These are phyloP conservation scores for Hygrophorus pudorinus DNA, from an alignment of 768 basidiomycete species.

Conservation along the genomic window DNA sequence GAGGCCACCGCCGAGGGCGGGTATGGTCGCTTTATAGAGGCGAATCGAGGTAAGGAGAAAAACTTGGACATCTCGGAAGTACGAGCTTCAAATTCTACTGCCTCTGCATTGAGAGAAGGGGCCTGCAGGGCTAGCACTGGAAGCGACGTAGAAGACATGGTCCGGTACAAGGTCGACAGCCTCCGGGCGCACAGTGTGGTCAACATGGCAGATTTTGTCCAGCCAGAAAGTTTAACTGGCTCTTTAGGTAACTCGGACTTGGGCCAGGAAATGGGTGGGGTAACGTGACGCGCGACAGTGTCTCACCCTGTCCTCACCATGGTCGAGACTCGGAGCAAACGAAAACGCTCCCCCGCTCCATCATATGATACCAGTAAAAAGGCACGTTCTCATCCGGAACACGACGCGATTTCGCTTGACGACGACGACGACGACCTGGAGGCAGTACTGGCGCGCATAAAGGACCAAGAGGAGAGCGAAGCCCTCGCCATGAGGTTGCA, in stretches of 20 bases:
- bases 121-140: conserved; percentile 44
- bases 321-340: too few relatives aligned
- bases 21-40: conserved; percentile 68
- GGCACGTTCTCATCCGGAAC: conserved; percentile 11
- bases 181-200: background rate
- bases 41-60: conserved; percentile 70
- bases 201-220: background rate
- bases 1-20: conserved; percentile 69
- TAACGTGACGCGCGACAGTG: too few relatives aligned
- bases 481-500: conserved; percentile 27
- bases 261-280: too few relatives aligned
- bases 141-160: conserved; percentile 17
- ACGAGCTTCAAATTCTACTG: conserved; percentile 47
- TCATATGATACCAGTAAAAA: background rate
- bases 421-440: conserved; percentile 24
- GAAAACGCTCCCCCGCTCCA: too few relatives aligned
- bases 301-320: too few relatives aligned
- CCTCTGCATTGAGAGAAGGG: conserved; percentile 49
- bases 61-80: conserved; percentile 59
- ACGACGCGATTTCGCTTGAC: conserved; percentile 8
- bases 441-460: conserved; percentile 29
- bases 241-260: too few relatives aligned
- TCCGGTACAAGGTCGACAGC: background rate
- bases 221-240: too few relatives aligned
- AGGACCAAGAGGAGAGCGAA: conserved; percentile 34